A percentile compares a stretch with the other conserved stretches of the same genome.
These are phyloP conservation scores for Paspalum vaginatum DNA, from an alignment of 176 grass and related monocot species.

Conservation along the genomic window DNA sequence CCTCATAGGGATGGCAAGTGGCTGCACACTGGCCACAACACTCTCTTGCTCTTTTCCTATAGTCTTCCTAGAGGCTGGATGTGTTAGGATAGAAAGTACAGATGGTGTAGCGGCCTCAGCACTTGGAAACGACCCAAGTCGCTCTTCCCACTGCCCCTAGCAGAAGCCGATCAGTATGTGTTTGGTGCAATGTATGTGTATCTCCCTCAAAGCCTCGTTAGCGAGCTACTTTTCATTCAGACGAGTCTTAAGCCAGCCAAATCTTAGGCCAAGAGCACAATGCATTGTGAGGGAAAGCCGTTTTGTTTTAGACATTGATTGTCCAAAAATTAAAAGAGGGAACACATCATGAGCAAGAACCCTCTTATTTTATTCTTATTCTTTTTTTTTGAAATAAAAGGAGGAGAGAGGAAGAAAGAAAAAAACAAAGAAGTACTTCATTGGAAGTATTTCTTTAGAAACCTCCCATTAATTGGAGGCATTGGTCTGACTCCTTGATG, in stretches of 20 bases:
- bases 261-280: not conserved
- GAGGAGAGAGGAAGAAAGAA: no score
- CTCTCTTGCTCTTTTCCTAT: not conserved
- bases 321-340: not conserved
- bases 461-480: not conserved
- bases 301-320: not conserved
- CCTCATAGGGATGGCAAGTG: not conserved
- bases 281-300: not conserved
- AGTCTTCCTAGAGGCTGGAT: not conserved
- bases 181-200: no score
- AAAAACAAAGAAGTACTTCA: not conserved
- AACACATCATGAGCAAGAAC: not conserved
- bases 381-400: no score
- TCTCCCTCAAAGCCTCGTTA: no score
- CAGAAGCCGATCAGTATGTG: not conserved
- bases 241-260: not conserved
- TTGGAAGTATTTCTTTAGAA: not conserved
- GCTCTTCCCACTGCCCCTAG: not conserved
- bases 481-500: not conserved
- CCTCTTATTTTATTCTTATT: no score
- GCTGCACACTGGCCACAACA: not conserved
- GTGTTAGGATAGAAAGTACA: not conserved
- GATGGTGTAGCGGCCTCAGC: not conserved
- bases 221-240: no score
- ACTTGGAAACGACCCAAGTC: not conserved